Conservation (phyloP, 139 green algal genomes). For the Chlorella sorokiniana region DNA sequence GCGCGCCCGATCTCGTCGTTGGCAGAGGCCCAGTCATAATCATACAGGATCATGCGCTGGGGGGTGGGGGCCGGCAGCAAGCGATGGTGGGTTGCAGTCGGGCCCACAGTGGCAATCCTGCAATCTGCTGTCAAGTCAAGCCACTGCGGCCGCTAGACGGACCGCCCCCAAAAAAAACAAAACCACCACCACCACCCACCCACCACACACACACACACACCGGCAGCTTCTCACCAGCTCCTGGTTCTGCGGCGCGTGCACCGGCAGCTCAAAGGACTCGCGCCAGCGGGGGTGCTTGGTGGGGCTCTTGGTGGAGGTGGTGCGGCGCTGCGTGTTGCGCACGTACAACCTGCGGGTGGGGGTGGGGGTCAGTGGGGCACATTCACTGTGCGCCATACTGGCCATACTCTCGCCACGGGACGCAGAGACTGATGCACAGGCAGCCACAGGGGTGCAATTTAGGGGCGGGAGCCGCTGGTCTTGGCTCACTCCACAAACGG, state of each 20-base stretch:
- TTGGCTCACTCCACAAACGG: constrained; percentile 35
- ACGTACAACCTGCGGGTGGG: constrained; percentile 27
- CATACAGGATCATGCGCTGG: constrained; percentile 28
- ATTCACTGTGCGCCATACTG: too few relatives aligned
- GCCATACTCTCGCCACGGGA: too few relatives aligned
- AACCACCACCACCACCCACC: background rate
- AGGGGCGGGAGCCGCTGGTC: too few relatives aligned
- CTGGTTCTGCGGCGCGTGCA: background rate
- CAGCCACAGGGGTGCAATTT: background rate
- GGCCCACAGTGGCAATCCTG: too few relatives aligned
- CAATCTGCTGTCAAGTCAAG: too few relatives aligned
- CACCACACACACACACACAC: background rate
- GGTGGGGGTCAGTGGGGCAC: background rate
- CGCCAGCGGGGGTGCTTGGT: constrained; percentile 36
- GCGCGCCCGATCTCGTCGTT: constrained; percentile 34
- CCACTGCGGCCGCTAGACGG: too few relatives aligned
- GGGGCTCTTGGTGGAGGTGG: constrained; percentile 10
- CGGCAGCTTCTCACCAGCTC: constrained; percentile 27
- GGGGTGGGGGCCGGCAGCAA: too few relatives aligned
- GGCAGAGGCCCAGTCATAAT: constrained; percentile 23
- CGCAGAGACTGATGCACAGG: background rate
- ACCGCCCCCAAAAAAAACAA: too few relatives aligned
- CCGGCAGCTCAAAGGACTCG: constrained; percentile 40
- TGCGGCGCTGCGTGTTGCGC: constrained; percentile 8
- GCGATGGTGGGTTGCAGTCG: too few relatives aligned